These are phyloP conservation scores for Lodderomyces parapsilosis DNA, from an alignment of 1,139 yeast species.

Conservation along the genomic window DNA sequence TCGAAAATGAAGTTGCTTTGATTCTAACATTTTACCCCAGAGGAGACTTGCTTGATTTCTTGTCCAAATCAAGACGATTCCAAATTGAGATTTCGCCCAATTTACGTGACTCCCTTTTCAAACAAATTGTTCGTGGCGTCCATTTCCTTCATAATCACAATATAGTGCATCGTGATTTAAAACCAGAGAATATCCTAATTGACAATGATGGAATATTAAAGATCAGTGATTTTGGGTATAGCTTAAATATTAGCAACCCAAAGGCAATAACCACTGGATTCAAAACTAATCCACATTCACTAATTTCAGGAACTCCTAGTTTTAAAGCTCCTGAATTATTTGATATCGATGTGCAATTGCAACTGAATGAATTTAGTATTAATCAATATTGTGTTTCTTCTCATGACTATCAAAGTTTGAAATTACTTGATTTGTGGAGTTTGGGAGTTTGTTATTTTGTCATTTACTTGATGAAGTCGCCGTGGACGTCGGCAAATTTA, in stretches of 20 bases:
- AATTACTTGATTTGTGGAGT: constrained; percentile 48
- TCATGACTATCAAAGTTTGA: constrained; percentile 13
- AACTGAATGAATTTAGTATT: constrained; percentile 8
- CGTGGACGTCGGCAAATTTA: constrained; percentile 44
- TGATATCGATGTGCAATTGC: constrained; percentile 22
- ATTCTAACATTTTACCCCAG: constrained; percentile 43
- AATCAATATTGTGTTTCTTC: constrained; percentile 5
- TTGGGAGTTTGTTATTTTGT: constrained; percentile 51
- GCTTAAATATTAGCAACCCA: constrained; percentile 29
- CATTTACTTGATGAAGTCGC: constrained; percentile 42
- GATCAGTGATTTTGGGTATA: constrained; percentile 54
- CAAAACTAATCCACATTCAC: constrained; percentile 21
- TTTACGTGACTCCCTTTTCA: constrained; percentile 46
- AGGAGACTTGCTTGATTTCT: constrained; percentile 48
- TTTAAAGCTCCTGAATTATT: constrained; percentile 58
- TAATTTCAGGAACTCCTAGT: constrained; percentile 50
- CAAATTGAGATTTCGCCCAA: constrained; percentile 29
- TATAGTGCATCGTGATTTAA: constrained; percentile 53
- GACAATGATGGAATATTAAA: constrained; percentile 45
- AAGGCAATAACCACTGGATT: constrained; percentile 18
- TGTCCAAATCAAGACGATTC: constrained; percentile 36
- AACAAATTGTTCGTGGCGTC: constrained; percentile 48
- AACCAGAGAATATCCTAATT: constrained; percentile 54
- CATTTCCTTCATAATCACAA: constrained; percentile 40
- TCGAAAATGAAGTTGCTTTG: constrained; percentile 22